Percentiles rank a stretch among this genome's conserved stretches.
phyloP scores from a whole-genome alignment of 2,329 filamentous ascomycete genomes.

The Amylocarpus encephaloides region DNA sequence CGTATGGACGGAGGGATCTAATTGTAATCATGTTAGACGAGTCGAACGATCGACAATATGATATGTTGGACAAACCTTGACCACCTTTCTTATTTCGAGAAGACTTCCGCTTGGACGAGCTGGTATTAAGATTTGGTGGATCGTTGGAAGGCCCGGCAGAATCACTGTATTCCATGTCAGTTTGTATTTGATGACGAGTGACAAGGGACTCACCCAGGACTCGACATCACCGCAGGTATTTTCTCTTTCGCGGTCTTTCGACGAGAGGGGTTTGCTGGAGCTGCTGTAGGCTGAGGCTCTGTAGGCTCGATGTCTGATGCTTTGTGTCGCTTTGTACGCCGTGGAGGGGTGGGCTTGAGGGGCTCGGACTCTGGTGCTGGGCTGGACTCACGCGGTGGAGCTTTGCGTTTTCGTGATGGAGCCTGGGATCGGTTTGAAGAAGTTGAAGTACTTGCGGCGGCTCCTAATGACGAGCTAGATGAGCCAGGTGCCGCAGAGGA shows the following conservation, averaged over 20 bases:
- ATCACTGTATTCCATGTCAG: conserved; percentile 42
- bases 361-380: conserved; percentile 35
- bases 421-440: conserved; percentile 40
- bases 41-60: neutral
- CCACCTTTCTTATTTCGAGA: conserved; percentile 62
- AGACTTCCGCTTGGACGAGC: conserved; percentile 65
- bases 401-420: conserved; percentile 71
- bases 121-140: conserved; percentile 46
- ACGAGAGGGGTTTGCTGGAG: conserved; percentile 37
- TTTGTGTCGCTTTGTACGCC: conserved; percentile 67
- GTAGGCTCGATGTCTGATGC: conserved; percentile 43
- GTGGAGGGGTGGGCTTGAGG: conserved; percentile 38
- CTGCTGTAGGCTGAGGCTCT: conserved; percentile 34
- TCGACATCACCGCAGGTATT: conserved; percentile 62
- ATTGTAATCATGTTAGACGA: conserved; percentile 15
- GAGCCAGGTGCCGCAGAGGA: conserved; percentile 31
- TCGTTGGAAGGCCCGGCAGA: conserved; percentile 58
- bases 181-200: conserved; percentile 9
- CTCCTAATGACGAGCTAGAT: conserved; percentile 35
- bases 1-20: conserved; percentile 32
- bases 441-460: conserved; percentile 27
- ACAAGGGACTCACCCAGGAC: conserved; percentile 52
- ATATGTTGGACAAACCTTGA: conserved; percentile 39
- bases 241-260: conserved; percentile 52
- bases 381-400: conserved; percentile 46